These are phyloP conservation scores for Colletotrichum eleusines DNA, from an alignment of 2,329 filamentous ascomycete genomes.

Conservation along the genomic window DNA sequence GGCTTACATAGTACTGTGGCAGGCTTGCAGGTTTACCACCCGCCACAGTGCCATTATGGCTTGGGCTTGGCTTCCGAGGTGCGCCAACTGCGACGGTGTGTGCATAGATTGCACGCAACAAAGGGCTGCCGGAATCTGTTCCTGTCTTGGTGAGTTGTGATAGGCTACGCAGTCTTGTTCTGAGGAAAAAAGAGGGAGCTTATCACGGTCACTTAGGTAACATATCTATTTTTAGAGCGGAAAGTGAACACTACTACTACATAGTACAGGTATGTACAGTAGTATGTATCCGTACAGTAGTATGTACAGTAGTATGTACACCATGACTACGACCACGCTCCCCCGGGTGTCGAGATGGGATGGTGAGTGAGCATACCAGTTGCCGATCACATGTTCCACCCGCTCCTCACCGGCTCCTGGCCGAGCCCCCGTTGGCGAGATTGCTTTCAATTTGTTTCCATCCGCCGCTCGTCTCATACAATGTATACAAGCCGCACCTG, in stretches of 20 bases:
- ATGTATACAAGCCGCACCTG: neutral
- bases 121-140: neutral
- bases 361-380: neutral
- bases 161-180: neutral
- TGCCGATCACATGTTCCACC: slow-evolving; percentile 23
- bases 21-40: slow-evolving; percentile 3
- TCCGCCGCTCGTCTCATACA: slow-evolving; percentile 9
- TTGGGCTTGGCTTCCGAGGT: neutral
- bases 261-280: too few species aligned
- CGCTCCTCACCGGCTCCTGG: neutral
- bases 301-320: too few species aligned
- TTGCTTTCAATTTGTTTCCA: slow-evolving; percentile 10
- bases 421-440: slow-evolving; percentile 18
- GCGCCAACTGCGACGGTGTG: slow-evolving; percentile 3
- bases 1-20: neutral
- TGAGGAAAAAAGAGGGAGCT: neutral
- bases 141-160: slow-evolving; percentile 4
- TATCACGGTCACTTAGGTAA: neutral
- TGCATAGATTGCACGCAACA: neutral
- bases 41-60: neutral
- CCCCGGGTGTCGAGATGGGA: slow-evolving; percentile 16
- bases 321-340: slow-evolving; percentile 5
- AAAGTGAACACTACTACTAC: neutral
- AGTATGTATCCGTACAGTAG: too few species aligned
- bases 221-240: slow-evolving; percentile 18